phyloP scores from a whole-genome alignment of 208 protist genomes.

The Trypanosoma vivax region DNA sequence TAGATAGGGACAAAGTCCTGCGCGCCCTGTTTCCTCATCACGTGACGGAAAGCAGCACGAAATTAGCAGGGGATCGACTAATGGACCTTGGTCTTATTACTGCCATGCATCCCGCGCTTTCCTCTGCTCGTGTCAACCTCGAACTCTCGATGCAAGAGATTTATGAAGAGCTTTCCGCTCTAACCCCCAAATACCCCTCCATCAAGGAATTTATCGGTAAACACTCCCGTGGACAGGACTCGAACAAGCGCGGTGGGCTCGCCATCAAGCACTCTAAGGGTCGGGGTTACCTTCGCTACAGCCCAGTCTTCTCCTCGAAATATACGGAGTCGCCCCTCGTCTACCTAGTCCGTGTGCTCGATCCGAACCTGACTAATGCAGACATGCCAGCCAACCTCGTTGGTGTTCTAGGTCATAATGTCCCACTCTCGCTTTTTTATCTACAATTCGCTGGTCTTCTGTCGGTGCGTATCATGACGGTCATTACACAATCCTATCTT shows the following conservation, averaged over 20 bases:
- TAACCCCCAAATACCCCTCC: constrained; percentile 31
- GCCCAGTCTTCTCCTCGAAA: constrained; percentile 60
- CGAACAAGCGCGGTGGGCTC: constrained; percentile 20
- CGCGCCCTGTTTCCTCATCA: constrained; percentile 58
- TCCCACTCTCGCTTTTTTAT: constrained; percentile 77
- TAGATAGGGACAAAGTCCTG: constrained; percentile 65
- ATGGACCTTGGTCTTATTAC: constrained; percentile 77
- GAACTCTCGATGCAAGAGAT: constrained; percentile 39
- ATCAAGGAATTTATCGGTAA: constrained; percentile 59
- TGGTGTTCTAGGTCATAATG: constrained; percentile 67
- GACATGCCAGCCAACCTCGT: constrained; percentile 67
- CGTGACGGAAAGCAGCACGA: constrained; percentile 36
- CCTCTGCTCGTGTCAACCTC: constrained; percentile 44
- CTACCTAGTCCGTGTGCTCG: constrained; percentile 70
- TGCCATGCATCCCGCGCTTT: constrained; percentile 62
- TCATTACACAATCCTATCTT: constrained; percentile 79
- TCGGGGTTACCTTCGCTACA: constrained; percentile 72
- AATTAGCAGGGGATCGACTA: constrained; percentile 58
- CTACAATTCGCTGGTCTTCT: constrained; percentile 77
- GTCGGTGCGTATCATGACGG: constrained; percentile 76
- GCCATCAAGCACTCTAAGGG: constrained; percentile 73
- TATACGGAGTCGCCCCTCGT: constrained; percentile 44
- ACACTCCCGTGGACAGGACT: constrained; percentile 17
- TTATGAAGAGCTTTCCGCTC: constrained; percentile 60
- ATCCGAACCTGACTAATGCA: constrained; percentile 39